These are phyloP conservation scores for Warburgia ugandensis DNA, from an alignment of 164 flowering plant genomes.

Conservation along the genomic window DNA sequence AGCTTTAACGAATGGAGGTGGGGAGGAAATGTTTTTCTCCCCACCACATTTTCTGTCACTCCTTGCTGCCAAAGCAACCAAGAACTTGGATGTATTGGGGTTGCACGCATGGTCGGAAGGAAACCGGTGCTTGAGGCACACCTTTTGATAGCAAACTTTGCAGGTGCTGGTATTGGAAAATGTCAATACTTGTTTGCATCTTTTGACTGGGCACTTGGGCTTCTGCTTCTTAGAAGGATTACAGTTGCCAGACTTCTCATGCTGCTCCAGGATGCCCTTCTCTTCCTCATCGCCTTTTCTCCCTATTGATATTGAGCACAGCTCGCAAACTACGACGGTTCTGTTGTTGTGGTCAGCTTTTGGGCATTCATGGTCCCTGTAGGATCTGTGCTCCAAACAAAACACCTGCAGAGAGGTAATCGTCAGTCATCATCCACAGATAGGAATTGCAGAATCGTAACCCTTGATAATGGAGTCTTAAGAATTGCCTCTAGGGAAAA, in stretches of 20 bases:
- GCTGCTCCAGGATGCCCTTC: constrained; percentile 35
- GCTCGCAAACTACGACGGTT: constrained; percentile 59
- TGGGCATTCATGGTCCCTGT: constrained; percentile 68
- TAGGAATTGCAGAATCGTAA: too few species aligned
- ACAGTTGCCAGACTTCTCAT: constrained; percentile 58
- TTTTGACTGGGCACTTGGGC: constrained; percentile 52
- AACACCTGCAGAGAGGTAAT: constrained; percentile 37
- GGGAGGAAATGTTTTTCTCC: constrained; percentile 7
- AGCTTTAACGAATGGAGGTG: constrained; percentile 36
- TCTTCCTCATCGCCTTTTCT: constrained; percentile 42
- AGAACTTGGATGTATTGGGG: constrained; percentile 30
- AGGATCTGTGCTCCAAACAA: constrained; percentile 72
- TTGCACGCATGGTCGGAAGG: constrained; percentile 69
- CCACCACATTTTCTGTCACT: constrained; percentile 37
- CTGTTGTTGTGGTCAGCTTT: constrained; percentile 53
- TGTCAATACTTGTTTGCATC: constrained; percentile 65
- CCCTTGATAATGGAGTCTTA: too few species aligned
- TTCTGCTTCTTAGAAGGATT: constrained; percentile 78
- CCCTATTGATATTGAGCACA: constrained; percentile 66
- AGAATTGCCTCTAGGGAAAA: too few species aligned
- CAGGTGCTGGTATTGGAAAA: constrained; percentile 64
- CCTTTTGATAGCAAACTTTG: constrained; percentile 51
- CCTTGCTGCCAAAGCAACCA: constrained; percentile 58
- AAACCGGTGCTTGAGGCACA: constrained; percentile 77
- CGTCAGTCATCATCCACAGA: neutral